These are phyloP conservation scores for Leccinum subspadiceum DNA, from an alignment of 1,284 basidiomycete genomes.

Conservation along the genomic window DNA sequence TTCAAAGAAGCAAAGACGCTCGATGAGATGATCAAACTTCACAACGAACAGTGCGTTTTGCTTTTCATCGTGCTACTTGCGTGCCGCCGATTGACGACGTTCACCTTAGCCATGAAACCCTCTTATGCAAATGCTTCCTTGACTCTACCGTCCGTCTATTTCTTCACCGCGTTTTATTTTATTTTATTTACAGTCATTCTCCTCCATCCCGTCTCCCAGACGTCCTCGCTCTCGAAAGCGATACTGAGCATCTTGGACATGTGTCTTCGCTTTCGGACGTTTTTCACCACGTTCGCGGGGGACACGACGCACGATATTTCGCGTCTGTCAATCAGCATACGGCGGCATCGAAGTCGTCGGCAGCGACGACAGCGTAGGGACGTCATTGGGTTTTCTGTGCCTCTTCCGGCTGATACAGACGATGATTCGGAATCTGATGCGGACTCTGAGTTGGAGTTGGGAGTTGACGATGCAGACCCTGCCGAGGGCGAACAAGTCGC, in stretches of 20 bases:
- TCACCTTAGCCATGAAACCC: slow-evolving; percentile 51
- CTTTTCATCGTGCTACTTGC: background rate
- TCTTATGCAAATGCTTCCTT: slow-evolving; percentile 67
- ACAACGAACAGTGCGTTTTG: slow-evolving; percentile 67
- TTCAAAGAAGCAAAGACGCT: slow-evolving; percentile 62
- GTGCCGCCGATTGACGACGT: background rate
- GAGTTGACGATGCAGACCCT: background rate
- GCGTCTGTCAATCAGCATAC: slow-evolving; percentile 52
- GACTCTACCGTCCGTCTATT: slow-evolving; percentile 53
- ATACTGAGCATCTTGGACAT: slow-evolving; percentile 74
- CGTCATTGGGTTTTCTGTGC: slow-evolving; percentile 59
- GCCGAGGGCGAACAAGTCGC: slow-evolving; percentile 17
- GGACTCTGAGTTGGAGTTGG: slow-evolving; percentile 47
- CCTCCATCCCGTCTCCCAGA: slow-evolving; percentile 39
- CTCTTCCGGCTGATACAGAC: slow-evolving; percentile 30
- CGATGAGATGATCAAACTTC: slow-evolving; percentile 72
- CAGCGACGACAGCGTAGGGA: slow-evolving; percentile 51
- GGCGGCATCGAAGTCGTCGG: slow-evolving; percentile 59
- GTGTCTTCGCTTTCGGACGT: slow-evolving; percentile 63
- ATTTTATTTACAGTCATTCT: background rate
- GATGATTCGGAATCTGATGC: slow-evolving; percentile 48
- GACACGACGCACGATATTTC: slow-evolving; percentile 61
- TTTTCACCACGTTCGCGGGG: slow-evolving; percentile 59
- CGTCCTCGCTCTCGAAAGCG: slow-evolving; percentile 58
- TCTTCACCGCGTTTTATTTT: background rate